phyloP scores from a whole-genome alignment of 2,329 filamentous ascomycete genomes.

The Colletotrichum chlorophyti region DNA sequence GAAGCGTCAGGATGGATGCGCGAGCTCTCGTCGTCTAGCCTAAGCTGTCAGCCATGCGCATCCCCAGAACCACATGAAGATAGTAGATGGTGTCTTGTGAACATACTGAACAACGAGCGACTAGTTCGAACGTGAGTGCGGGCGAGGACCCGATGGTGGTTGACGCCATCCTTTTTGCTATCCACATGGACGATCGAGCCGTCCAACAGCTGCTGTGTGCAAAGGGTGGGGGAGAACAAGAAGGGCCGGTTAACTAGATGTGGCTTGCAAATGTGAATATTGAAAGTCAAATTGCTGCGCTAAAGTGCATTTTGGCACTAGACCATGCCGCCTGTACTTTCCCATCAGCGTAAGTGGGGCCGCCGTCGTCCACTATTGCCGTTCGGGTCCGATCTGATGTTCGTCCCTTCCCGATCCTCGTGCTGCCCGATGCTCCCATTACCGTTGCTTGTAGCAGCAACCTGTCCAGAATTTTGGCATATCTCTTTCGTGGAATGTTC shows the following conservation, averaged over 20 bases:
- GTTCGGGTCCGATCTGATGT: too few relatives aligned
- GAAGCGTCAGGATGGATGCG: constrained; percentile 84
- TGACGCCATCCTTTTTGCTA: constrained; percentile 52
- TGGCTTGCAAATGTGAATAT: not conserved
- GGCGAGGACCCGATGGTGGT: constrained; percentile 60
- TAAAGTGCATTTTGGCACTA: too few relatives aligned
- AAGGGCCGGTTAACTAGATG: not conserved
- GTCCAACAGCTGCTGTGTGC: not conserved
- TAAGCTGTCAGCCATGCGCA: constrained; percentile 4
- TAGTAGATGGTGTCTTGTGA: not conserved
- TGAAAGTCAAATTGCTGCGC: constrained; percentile 17
- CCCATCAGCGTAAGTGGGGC: not conserved
- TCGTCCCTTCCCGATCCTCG: not conserved
- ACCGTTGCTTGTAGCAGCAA: too few relatives aligned
- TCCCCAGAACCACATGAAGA: not conserved
- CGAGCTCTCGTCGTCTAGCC: constrained; percentile 89
- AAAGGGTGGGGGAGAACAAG: not conserved
- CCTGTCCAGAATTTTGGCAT: too few relatives aligned
- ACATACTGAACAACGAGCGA: constrained; percentile 81
- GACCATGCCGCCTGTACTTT: constrained; percentile 9
- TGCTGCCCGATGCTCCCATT: not conserved
- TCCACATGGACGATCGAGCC: constrained; percentile 27
- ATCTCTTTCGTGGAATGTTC: too few relatives aligned
- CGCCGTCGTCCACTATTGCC: not conserved
- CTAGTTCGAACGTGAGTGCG: constrained; percentile 79